Conservation (phyloP, 2,329 filamentous ascomycete genomes). For the Scedosporium boydii region DNA sequence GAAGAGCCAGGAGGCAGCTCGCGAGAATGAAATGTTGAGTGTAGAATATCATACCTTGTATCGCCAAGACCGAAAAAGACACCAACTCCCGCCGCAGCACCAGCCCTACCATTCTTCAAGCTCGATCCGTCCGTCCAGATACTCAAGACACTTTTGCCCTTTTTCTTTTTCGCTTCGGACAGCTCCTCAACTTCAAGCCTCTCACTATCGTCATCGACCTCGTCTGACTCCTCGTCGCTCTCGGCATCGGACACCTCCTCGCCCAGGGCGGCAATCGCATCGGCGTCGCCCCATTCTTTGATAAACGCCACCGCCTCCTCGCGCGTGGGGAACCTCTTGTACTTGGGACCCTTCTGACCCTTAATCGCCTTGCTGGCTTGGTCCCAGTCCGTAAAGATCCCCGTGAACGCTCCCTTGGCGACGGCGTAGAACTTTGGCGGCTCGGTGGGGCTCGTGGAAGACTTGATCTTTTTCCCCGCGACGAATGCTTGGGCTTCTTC, state of each 20-base stretch:
- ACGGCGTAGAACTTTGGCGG: conserved; percentile 50
- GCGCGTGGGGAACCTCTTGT: conserved; percentile 59
- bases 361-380: conserved; percentile 64
- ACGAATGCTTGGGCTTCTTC: conserved; percentile 75
- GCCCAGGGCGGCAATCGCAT: conserved; percentile 31
- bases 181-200: conserved; percentile 7
- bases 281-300: conserved; percentile 31
- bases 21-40: not conserved
- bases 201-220: conserved; percentile 16
- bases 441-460: conserved; percentile 24
- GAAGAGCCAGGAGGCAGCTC: no score
- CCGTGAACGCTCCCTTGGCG: conserved; percentile 46
- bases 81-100: conserved; percentile 50
- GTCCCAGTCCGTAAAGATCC: conserved; percentile 56
- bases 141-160: conserved; percentile 24
- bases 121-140: conserved; percentile 58
- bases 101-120: conserved; percentile 44
- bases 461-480: conserved; percentile 39
- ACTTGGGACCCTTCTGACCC: conserved; percentile 60
- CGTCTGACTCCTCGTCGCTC: conserved; percentile 15
- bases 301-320: conserved; percentile 75
- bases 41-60: conserved; percentile 30
- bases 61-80: conserved; percentile 54
- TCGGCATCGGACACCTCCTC: conserved; percentile 14
- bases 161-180: conserved; percentile 26